phyloP scores from a whole-genome alignment of 441 rosid species.

The Kokia cookei region DNA sequence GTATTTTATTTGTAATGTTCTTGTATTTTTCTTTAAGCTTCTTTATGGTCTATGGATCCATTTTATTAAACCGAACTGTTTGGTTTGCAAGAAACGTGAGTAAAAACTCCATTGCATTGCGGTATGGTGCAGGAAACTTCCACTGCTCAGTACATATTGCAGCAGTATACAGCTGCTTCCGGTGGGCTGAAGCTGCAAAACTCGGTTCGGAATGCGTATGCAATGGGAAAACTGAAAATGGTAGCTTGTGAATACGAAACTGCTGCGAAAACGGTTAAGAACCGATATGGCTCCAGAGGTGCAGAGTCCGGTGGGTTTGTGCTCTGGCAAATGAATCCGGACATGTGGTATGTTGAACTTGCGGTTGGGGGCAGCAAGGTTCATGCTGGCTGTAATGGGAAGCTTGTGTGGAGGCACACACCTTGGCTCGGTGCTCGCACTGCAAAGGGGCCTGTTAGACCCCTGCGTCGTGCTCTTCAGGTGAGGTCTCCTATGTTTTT shows the following conservation, averaged over 20 bases:
- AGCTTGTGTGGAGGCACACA: conserved; percentile 92
- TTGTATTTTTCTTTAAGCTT: not conserved
- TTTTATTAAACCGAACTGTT: not conserved
- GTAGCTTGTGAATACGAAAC: conserved; percentile 77
- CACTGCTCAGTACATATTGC: conserved; percentile 87
- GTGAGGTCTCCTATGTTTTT: conserved; percentile 25
- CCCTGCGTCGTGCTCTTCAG: conserved; percentile 96
- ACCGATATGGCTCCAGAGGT: conserved; percentile 35
- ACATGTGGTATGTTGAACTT: conserved; percentile 96
- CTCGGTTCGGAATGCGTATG: conserved; percentile 73
- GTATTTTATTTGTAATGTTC: not conserved
- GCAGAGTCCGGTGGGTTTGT: conserved; percentile 82
- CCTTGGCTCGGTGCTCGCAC: conserved; percentile 94
- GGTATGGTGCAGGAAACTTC: conserved; percentile 62
- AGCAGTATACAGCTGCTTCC: conserved; percentile 89
- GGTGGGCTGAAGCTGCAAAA: conserved; percentile 75
- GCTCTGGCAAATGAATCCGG: conserved; percentile 98
- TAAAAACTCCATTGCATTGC: not conserved
- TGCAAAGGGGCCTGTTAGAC: conserved; percentile 93
- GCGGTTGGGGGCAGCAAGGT: conserved; percentile 83
- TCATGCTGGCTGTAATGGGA: conserved; percentile 95
- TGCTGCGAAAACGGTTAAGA: conserved; percentile 57
- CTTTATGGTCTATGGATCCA: not conserved
- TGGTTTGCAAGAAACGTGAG: conserved; percentile 17
- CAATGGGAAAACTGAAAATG: conserved; percentile 84